Percentiles rank a stretch among this genome's conserved stretches.
phyloP scores from a whole-genome alignment of 2,329 filamentous ascomycete species.

The Xylaria digitata region DNA sequence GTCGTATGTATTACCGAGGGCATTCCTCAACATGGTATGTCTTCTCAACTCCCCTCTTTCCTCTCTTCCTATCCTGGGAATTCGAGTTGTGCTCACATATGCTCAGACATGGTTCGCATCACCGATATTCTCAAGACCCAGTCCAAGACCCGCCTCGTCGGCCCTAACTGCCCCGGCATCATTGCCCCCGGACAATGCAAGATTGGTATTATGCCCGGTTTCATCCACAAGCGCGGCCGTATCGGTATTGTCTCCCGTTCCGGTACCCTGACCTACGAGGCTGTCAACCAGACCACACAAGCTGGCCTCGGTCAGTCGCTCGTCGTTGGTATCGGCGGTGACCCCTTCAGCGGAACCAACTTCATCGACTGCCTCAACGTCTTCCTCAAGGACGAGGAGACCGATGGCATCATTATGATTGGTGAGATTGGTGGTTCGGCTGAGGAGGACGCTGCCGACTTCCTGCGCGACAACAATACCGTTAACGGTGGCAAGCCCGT shows the following conservation, averaged over 20 bases:
- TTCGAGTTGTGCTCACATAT: conserved; percentile 22
- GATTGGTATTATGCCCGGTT: conserved; percentile 99
- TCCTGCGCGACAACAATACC: conserved; percentile 91
- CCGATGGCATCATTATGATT: conserved; percentile 99
- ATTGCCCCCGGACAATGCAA: conserved; percentile 97
- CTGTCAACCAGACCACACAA: conserved; percentile 99
- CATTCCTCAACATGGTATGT: conserved; percentile 92
- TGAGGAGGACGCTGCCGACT: conserved; percentile 98
- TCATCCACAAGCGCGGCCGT: conserved; percentile 99
- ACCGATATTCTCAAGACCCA: conserved; percentile 98
- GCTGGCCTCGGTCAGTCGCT: conserved; percentile 97
- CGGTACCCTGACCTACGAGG: conserved; percentile 98
- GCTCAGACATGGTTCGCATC: conserved; percentile 95
- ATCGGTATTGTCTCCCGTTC: conserved; percentile 99
- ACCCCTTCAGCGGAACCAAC: conserved; percentile 98
- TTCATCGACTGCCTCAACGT: conserved; percentile 99
- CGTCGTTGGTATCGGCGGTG: conserved; percentile 97
- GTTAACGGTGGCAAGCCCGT: conserved; percentile 88
- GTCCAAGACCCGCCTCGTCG: conserved; percentile 94
- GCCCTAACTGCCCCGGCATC: conserved; percentile 98
- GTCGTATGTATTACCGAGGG: conserved; percentile 98
- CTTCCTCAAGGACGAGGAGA: conserved; percentile 95
- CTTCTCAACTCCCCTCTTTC: conserved; percentile 8
- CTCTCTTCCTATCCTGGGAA: conserved; percentile 17
- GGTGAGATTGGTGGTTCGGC: conserved; percentile 98